phyloP scores from a whole-genome alignment of 768 basidiomycete species.

The Tricholoma sp. region DNA sequence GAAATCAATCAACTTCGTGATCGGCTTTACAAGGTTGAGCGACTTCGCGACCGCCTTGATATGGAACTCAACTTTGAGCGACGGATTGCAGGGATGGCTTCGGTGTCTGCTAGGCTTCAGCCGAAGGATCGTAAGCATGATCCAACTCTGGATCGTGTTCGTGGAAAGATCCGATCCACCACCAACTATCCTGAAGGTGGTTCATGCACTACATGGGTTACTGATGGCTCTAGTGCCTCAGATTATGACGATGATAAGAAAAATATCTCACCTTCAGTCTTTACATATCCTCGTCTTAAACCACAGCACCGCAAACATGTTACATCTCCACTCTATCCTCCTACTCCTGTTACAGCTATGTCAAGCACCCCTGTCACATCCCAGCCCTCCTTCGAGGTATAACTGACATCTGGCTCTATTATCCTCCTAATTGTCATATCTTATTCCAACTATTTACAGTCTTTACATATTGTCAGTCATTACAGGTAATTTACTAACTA shows the following conservation, averaged over 20 bases:
- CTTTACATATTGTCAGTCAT: not conserved
- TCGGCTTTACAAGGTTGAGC: not conserved
- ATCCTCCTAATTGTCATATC: too few species aligned
- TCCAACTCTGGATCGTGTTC: too few species aligned
- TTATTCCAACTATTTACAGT: not conserved
- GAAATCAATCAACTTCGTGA: not conserved
- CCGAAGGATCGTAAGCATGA: not conserved
- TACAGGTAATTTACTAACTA: too few species aligned
- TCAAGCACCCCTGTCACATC: too few species aligned
- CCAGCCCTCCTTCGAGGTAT: too few species aligned
- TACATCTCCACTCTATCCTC: too few species aligned
- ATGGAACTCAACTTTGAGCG: not conserved
- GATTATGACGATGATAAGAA: not conserved
- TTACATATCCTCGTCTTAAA: too few species aligned
- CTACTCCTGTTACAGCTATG: too few species aligned
- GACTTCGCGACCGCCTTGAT: not conserved
- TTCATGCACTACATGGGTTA: not conserved
- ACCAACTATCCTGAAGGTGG: not conserved
- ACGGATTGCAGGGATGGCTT: not conserved
- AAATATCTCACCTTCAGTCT: not conserved
- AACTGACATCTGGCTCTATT: too few species aligned
- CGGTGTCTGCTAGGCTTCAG: not conserved
- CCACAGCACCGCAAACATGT: too few species aligned
- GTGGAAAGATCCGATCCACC: not conserved
- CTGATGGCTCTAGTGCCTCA: not conserved